A percentile compares a stretch with the other conserved stretches of the same genome.
Conservation (phyloP, 2,329 filamentous ascomycete genomes). For the Apiospora phragmitis region DNA sequence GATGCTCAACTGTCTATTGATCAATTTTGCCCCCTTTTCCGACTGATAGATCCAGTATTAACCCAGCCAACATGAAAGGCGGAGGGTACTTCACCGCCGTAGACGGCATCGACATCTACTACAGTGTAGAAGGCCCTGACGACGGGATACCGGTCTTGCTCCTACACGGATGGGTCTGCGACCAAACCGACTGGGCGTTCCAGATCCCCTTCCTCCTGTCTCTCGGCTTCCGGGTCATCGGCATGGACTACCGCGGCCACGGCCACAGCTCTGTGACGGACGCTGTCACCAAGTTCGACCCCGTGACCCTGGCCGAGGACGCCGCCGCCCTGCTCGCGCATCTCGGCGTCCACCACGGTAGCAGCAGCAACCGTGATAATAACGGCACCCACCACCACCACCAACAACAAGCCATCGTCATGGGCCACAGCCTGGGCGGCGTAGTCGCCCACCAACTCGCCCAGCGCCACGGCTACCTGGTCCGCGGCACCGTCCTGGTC, state of each 20-base stretch:
- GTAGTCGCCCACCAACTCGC: slow-evolving; percentile 10
- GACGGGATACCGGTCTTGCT: not conserved
- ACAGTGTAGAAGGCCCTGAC: slow-evolving; percentile 11
- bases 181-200: slow-evolving; percentile 12
- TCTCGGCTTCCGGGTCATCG: slow-evolving; percentile 9
- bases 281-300: not conserved
- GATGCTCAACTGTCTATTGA: not conserved
- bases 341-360: not conserved
- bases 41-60: not conserved
- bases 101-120: slow-evolving; percentile 10
- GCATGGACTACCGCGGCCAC: slow-evolving; percentile 14
- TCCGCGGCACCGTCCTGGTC: slow-evolving; percentile 11
- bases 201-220: slow-evolving; percentile 10
- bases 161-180: slow-evolving; percentile 14
- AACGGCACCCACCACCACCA: not conserved
- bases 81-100: not conserved
- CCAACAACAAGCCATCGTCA: slow-evolving; percentile 12
- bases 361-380: not conserved
- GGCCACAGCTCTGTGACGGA: slow-evolving; percentile 9
- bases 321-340: slow-evolving; percentile 10
- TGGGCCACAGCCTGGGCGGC: slow-evolving; percentile 15
- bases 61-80: not conserved
- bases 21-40: not conserved
- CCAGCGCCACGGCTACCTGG: not conserved
- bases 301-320: slow-evolving; percentile 11